A percentile compares a stretch with the other conserved stretches of the same genome.
These are phyloP conservation scores for Colletotrichum tabaci DNA, from an alignment of 2,329 filamentous ascomycete genomes.

Conservation along the genomic window DNA sequence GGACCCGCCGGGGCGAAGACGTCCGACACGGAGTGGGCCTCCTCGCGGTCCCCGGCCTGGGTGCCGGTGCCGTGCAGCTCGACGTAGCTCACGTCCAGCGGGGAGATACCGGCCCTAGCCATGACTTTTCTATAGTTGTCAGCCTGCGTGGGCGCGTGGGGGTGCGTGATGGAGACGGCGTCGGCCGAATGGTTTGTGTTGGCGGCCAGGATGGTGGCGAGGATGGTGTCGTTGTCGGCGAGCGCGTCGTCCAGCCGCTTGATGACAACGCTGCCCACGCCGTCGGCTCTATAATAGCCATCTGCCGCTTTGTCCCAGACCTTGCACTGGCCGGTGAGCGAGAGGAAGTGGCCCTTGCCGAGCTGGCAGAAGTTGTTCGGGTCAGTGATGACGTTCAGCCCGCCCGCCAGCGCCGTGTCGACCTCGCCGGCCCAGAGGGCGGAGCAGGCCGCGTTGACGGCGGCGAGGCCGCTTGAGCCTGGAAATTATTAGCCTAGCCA, in stretches of 20 bases:
- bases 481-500: too few species aligned
- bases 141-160: conserved; percentile 32
- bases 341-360: conserved; percentile 10
- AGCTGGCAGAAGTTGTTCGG: conserved; percentile 49
- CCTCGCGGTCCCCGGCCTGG: conserved; percentile 48
- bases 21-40: conserved; percentile 41
- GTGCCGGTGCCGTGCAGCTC: conserved; percentile 60
- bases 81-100: conserved; percentile 47
- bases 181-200: conserved; percentile 58
- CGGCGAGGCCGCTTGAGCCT: conserved; percentile 60
- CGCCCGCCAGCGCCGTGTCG: conserved; percentile 54
- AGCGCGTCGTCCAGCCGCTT: conserved; percentile 61
- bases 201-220: conserved; percentile 53
- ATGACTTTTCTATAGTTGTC: conserved; percentile 50
- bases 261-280: conserved; percentile 57
- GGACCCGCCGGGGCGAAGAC: conserved; percentile 23
- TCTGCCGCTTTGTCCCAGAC: conserved; percentile 58
- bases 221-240: conserved; percentile 57
- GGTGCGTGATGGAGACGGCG: conserved; percentile 55
- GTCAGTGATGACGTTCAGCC: conserved; percentile 47
- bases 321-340: conserved; percentile 37
- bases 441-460: conserved; percentile 60
- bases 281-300: conserved; percentile 64
- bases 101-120: conserved; percentile 48
- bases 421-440: conserved; percentile 52